A percentile compares a stretch with the other conserved stretches of the same genome.
phyloP scores from a whole-genome alignment of 257 asterid genomes.

The Ajuga chamaepitys region DNA sequence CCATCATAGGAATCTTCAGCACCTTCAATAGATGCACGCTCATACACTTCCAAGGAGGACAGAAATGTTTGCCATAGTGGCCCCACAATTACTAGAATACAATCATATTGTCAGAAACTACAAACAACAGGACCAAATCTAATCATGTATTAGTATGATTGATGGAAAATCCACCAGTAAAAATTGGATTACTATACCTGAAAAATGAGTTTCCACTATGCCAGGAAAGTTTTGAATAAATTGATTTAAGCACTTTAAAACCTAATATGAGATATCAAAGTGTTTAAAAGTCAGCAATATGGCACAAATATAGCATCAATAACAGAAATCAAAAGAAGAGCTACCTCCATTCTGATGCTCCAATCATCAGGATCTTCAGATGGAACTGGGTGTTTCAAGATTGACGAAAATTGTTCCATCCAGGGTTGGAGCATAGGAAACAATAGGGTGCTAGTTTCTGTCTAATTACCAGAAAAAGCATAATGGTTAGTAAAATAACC shows the following conservation, averaged over 20 bases:
- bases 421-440: conserved; percentile 83
- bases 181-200: conserved; percentile 33
- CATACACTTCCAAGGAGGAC: conserved; percentile 73
- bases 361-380: conserved; percentile 97
- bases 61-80: conserved; percentile 90
- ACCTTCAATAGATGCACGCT: conserved; percentile 75
- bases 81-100: conserved; percentile 63
- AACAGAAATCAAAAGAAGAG: conserved; percentile 11
- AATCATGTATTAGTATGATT: conserved; percentile 8
- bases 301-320: conserved; percentile 12
- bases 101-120: conserved; percentile 18
- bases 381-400: conserved; percentile 65
- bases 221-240: conserved; percentile 72
- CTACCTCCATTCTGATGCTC: conserved; percentile 96
- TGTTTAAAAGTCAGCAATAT: conserved; percentile 10
- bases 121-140: conserved; percentile 3
- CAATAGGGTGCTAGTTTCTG: conserved; percentile 67
- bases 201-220: conserved; percentile 58
- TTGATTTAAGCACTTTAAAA: conserved; percentile 89
- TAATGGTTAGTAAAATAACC: conserved; percentile 17
- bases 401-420: conserved; percentile 72
- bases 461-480: conserved; percentile 35
- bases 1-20: conserved; percentile 84
- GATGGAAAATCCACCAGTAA: conserved; percentile 1
- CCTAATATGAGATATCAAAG: conserved; percentile 38